These are phyloP conservation scores for Fulvia fulva DNA, from an alignment of 2,329 filamentous ascomycete genomes.

Conservation along the genomic window DNA sequence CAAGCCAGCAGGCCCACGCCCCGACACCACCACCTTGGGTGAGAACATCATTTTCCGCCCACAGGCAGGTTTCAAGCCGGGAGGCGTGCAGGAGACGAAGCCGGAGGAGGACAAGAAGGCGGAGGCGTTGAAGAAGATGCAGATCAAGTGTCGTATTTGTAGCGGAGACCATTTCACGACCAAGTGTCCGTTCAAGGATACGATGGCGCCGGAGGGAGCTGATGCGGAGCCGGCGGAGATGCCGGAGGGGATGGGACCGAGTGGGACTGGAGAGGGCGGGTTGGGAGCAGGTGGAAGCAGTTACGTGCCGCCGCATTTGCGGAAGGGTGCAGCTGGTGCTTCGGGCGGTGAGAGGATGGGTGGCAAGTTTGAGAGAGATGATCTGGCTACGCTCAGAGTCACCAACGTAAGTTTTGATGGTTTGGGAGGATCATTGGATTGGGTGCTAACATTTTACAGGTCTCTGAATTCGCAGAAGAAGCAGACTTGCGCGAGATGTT, in stretches of 20 bases:
- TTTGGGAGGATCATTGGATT: neutral
- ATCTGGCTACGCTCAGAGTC: constrained; percentile 91
- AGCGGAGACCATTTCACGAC: constrained; percentile 98
- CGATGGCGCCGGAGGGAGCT: constrained; percentile 77
- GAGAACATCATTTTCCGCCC: constrained; percentile 99
- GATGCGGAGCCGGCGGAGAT: constrained; percentile 43
- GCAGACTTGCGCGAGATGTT: constrained; percentile 95
- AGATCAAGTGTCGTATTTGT: constrained; percentile 99
- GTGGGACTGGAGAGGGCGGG: constrained; percentile 46
- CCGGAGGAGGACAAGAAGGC: constrained; percentile 68
- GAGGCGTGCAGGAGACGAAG: constrained; percentile 69
- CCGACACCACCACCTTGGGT: constrained; percentile 86
- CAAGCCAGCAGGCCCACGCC: constrained; percentile 74
- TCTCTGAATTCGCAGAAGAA: constrained; percentile 96
- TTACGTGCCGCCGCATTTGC: constrained; percentile 91
- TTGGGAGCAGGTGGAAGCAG: constrained; percentile 63
- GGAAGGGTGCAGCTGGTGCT: constrained; percentile 61
- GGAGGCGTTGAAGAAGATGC: constrained; percentile 86
- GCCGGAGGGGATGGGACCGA: constrained; percentile 43
- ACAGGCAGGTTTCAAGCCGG: constrained; percentile 88
- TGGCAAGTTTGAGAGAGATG: constrained; percentile 94
- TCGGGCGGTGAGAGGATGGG: constrained; percentile 74
- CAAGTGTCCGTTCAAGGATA: constrained; percentile 99
- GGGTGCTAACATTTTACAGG: constrained; percentile 49
- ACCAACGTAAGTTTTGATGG: constrained; percentile 72